Evolutionary conservation across 768 basidiomycete species (phyloP).

Genomic region (Pisolithus microcarpus): DNA sequence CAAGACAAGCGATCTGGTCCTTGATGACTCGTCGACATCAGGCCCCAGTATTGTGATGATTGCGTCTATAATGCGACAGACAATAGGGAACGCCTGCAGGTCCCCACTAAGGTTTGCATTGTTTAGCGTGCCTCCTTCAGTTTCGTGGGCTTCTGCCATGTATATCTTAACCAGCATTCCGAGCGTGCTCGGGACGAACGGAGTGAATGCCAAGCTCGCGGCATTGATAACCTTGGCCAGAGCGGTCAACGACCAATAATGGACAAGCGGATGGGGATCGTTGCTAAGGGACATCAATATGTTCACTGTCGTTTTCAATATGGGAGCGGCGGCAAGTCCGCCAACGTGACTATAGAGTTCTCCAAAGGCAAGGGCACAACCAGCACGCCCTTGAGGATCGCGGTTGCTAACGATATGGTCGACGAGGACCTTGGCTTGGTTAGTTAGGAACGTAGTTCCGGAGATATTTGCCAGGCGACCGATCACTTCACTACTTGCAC

Average conservation of each 20-base stretch:
- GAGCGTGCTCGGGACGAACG: conserved; percentile 81
- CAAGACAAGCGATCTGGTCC: conserved; percentile 73
- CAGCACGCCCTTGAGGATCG: conserved; percentile 86
- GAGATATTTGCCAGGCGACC: conserved; percentile 81
- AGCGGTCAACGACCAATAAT: conserved; percentile 87
- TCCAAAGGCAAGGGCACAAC: conserved; percentile 88
- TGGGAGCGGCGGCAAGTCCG: conserved; percentile 87
- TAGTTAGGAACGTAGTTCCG: conserved; percentile 76
- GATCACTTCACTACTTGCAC: conserved; percentile 79
- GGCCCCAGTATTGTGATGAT: conserved; percentile 92
- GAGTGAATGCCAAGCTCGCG: conserved; percentile 85
- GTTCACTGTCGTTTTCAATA: conserved; percentile 93
- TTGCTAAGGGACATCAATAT: conserved; percentile 91
- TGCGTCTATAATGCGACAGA: conserved; percentile 89
- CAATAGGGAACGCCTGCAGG: conserved; percentile 83
- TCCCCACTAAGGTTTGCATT: conserved; percentile 87
- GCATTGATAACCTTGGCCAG: conserved; percentile 84
- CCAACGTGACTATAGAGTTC: conserved; percentile 90
- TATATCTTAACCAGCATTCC: conserved; percentile 90
- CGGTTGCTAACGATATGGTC: conserved; percentile 93
- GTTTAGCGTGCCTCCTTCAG: conserved; percentile 78
- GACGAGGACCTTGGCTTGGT: conserved; percentile 83
- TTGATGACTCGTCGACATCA: conserved; percentile 83
- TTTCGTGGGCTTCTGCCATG: conserved; percentile 83
- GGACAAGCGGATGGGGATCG: conserved; percentile 94